A percentile compares a stretch with the other conserved stretches of the same genome.
These are phyloP conservation scores for Oidiodendron maius DNA, from an alignment of 495 filamentous ascomycete species.

Conservation along the genomic window DNA sequence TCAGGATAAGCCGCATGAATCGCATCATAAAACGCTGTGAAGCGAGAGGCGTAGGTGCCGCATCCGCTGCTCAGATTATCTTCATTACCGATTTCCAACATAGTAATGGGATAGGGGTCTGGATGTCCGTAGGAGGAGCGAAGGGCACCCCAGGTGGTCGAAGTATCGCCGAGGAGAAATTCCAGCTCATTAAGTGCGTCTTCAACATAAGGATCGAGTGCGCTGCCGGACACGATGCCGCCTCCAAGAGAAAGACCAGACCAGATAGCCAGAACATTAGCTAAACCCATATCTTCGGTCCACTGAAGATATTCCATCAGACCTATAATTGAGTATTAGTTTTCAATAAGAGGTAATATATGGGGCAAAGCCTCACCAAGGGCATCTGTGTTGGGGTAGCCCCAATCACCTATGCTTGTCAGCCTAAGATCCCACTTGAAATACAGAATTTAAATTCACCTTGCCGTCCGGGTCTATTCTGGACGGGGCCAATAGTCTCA, in stretches of 20 bases:
- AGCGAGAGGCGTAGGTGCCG: slow-evolving; percentile 35
- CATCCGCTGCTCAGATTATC: slow-evolving; percentile 38
- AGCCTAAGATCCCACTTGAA: not conserved
- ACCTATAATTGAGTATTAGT: slow-evolving; percentile 18
- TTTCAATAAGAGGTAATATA: slow-evolving; percentile 1
- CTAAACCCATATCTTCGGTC: slow-evolving; percentile 47
- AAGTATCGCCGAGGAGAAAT: slow-evolving; percentile 8
- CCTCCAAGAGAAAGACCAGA: slow-evolving; percentile 42
- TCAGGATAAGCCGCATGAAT: slow-evolving; percentile 41
- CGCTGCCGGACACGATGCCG: slow-evolving; percentile 21
- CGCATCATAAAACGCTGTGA: slow-evolving; percentile 41
- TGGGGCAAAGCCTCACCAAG: slow-evolving; percentile 26
- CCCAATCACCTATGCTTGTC: slow-evolving; percentile 35
- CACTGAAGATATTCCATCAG: slow-evolving; percentile 49
- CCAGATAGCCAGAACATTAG: slow-evolving; percentile 43
- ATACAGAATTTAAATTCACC: not conserved
- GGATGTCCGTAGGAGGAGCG: slow-evolving; percentile 6
- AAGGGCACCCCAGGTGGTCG: slow-evolving; percentile 8
- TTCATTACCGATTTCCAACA: slow-evolving; percentile 41
- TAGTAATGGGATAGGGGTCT: slow-evolving; percentile 5
- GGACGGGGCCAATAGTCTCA: slow-evolving; percentile 45
- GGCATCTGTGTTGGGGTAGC: slow-evolving; percentile 46
- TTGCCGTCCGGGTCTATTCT: slow-evolving; percentile 41
- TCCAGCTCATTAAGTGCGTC: slow-evolving; percentile 23
- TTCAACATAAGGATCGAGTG: slow-evolving; percentile 19